Evolutionary conservation across 257 asterid species (phyloP).

Genomic region (Nicotiana obtusifolia): DNA sequence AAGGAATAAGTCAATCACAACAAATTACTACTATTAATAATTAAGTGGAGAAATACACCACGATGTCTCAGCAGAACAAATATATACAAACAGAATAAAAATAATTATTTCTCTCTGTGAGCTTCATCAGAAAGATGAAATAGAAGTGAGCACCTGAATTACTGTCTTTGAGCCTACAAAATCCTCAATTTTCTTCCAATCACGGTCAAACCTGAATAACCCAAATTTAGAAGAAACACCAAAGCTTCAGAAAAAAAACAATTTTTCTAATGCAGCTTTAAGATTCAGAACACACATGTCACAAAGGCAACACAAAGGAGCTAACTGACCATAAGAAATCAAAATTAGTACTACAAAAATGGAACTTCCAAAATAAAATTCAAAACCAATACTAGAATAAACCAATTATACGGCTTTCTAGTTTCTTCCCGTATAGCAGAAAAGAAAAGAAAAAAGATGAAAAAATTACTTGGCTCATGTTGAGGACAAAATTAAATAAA

Average conservation of each 20-base stretch:
- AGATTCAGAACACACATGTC: not conserved
- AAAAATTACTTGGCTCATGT: not conserved
- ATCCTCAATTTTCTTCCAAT: constrained; percentile 97
- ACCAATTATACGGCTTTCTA: not conserved
- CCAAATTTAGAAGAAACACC: constrained; percentile 6
- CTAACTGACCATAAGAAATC: not conserved
- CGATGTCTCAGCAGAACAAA: not conserved
- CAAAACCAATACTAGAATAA: not conserved
- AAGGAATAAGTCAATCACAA: not conserved
- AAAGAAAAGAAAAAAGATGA: not conserved
- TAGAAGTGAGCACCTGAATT: constrained; percentile 56
- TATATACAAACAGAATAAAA: not conserved
- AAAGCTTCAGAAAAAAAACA: constrained; percentile 26
- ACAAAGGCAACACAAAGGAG: not conserved
- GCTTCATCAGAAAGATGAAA: not conserved
- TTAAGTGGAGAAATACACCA: not conserved
- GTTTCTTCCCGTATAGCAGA: not conserved
- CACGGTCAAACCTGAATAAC: constrained; percentile 84
- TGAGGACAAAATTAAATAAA: no score
- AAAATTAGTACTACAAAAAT: not conserved
- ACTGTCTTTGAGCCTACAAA: constrained; percentile 91
- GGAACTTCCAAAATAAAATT: not conserved
- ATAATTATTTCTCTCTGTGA: not conserved
- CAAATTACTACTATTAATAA: not conserved
- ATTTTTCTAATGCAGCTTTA: not conserved